A percentile compares a stretch with the other conserved stretches of the same genome.
phyloP scores from a whole-genome alignment of 495 filamentous ascomycete species.

The Sporormia fimetaria region DNA sequence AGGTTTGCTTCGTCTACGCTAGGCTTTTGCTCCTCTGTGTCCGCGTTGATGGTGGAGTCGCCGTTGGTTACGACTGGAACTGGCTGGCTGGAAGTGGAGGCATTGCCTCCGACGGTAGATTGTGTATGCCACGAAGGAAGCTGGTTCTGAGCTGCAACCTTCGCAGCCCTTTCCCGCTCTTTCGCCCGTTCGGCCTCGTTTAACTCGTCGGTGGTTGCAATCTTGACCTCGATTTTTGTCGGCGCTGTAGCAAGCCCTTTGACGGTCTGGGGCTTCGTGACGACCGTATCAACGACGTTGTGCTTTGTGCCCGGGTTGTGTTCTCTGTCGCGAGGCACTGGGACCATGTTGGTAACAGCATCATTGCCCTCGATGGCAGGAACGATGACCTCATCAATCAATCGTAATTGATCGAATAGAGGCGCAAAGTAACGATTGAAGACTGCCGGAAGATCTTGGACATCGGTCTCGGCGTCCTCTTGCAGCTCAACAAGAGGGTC shows the following conservation, averaged over 20 bases:
- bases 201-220: slow-evolving; percentile 62
- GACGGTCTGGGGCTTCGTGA: slow-evolving; percentile 51
- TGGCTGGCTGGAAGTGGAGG: slow-evolving; percentile 15
- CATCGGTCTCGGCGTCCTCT: slow-evolving; percentile 52
- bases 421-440: slow-evolving; percentile 78
- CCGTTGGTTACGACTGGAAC: slow-evolving; percentile 6
- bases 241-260: slow-evolving; percentile 59
- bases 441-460: slow-evolving; percentile 53
- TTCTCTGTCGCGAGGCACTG: slow-evolving; percentile 48
- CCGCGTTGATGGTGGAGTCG: slow-evolving; percentile 31
- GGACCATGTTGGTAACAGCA: slow-evolving; percentile 50
- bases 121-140: slow-evolving; percentile 84
- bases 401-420: slow-evolving; percentile 71
- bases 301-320: slow-evolving; percentile 48
- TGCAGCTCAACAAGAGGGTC: slow-evolving; percentile 45
- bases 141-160: slow-evolving; percentile 68
- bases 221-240: slow-evolving; percentile 63
- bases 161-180: slow-evolving; percentile 60
- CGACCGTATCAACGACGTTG: slow-evolving; percentile 37
- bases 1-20: slow-evolving; percentile 40
- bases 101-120: slow-evolving; percentile 55
- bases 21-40: slow-evolving; percentile 42
- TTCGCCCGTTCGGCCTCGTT: slow-evolving; percentile 63
- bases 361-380: slow-evolving; percentile 80
- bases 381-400: slow-evolving; percentile 72